phyloP scores from a whole-genome alignment of 2,329 filamentous ascomycete species.

The Fusarium nematophilum region DNA sequence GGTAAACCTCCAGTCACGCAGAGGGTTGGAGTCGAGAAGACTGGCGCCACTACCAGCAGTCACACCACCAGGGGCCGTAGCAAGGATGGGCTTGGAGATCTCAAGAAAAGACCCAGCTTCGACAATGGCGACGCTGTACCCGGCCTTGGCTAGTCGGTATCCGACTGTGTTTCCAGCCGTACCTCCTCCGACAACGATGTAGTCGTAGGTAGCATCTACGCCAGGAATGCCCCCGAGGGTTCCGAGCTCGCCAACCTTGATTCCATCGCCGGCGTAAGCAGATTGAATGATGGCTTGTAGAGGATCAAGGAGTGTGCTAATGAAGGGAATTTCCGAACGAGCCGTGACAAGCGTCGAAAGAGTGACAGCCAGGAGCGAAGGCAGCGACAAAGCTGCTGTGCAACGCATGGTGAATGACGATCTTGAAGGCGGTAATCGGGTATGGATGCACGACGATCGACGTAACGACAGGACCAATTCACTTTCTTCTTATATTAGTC shows the following conservation, averaged over 20 bases:
- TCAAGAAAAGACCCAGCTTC: conserved; percentile 53
- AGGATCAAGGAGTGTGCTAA: conserved; percentile 32
- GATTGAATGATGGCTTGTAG: conserved; percentile 26
- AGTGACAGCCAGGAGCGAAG: conserved; percentile 23
- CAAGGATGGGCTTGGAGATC: conserved; percentile 43
- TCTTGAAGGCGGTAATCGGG: neutral
- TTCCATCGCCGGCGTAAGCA: conserved; percentile 32
- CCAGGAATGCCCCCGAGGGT: conserved; percentile 23
- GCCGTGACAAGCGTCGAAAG: conserved; percentile 19
- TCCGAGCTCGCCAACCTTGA: conserved; percentile 32
- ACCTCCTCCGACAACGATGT: conserved; percentile 53
- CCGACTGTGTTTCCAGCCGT: conserved; percentile 52
- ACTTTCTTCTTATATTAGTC: conserved; percentile 14
- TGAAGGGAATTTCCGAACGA: conserved; percentile 24
- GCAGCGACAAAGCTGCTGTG: neutral
- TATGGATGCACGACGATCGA: neutral
- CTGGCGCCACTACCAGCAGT: conserved; percentile 35
- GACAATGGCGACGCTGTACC: conserved; percentile 50
- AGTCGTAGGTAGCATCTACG: conserved; percentile 35
- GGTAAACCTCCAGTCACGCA: conserved; percentile 47
- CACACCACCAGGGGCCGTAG: conserved; percentile 39
- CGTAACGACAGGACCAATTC: neutral
- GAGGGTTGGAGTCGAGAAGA: conserved; percentile 31
- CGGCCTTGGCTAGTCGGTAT: conserved; percentile 47
- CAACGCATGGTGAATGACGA: conserved; percentile 20